Base-by-base conservation (phyloP, 1,284 basidiomycete species). In the Cutaneotrichosporon sp. region DNA sequence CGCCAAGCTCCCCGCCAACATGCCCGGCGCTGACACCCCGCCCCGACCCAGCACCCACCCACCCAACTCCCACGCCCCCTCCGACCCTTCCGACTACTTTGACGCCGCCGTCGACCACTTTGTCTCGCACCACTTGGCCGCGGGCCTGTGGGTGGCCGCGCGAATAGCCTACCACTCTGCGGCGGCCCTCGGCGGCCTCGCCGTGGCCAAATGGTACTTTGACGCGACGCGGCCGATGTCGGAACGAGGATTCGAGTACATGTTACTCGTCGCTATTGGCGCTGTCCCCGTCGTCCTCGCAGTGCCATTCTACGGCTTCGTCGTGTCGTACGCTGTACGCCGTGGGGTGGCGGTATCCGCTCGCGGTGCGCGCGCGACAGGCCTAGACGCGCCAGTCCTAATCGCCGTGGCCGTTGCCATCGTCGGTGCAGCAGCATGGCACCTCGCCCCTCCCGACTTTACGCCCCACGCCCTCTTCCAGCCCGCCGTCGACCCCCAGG, bases 201-300 rank as follows among this genome's bases (percentile, higher is more conserved):
- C 30, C 18, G 15, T 45, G 17, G 43, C 43, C 5, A 45, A 45
- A 18, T 45, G 43, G 43, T 45, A 45, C 43, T 45, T 45, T 45
- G 43, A 45, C 33, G 12, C 13, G 5, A 45, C 43, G 33, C 43
- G 23, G 4, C 33, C 43, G 10, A 17, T 45, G 5, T n/a, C 30
- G 2, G 43, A 45, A 18, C 5, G 34, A 14, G 30, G 43, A 18
- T 45, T 45, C 43, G 30, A 8, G 2, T 45, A 35, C 33, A 30
- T 45, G 30, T 12, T 45, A 5, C 43, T 45, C 30, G 17, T 33
- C 5, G 43, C 43, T 7, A 13, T 45, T 2, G 43, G 43, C 4
- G 43, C 43, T n/a, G 33, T 45, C 12, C 43, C 43, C 12, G 34
- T 45, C 18, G 30, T 45, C 33, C 33, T 45, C 3, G 43, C 43